These are phyloP conservation scores for Pulveroboletus frians DNA, from an alignment of 768 basidiomycete species.

Conservation along the genomic window DNA sequence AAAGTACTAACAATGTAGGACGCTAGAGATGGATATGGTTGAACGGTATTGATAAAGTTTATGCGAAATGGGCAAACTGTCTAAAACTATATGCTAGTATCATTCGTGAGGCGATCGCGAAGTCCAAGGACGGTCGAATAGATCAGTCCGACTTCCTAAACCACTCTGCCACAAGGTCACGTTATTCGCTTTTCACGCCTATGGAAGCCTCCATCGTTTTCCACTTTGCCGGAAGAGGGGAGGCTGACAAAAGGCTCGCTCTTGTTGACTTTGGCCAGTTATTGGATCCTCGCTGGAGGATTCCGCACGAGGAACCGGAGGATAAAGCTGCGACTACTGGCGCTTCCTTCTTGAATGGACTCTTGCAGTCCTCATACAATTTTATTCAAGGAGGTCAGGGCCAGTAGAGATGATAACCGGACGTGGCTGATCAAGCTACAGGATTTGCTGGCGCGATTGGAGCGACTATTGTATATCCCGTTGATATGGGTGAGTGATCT, in stretches of 20 bases:
- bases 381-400: conserved; percentile 77
- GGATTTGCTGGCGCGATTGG: conserved; percentile 91
- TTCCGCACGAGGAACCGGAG: conserved; percentile 55
- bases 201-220: conserved; percentile 99
- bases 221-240: conserved; percentile 90
- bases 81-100: conserved; percentile 43
- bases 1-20: conserved; percentile 6
- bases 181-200: conserved; percentile 93
- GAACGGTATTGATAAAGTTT: conserved; percentile 52
- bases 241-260: conserved; percentile 63
- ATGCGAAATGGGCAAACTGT: neutral
- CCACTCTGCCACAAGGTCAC: conserved; percentile 76
- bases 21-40: conserved; percentile 88
- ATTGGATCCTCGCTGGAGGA: conserved; percentile 83
- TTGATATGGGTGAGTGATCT: conserved; percentile 71
- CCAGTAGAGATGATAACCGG: neutral
- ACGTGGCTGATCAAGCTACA: conserved; percentile 28
- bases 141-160: conserved; percentile 94
- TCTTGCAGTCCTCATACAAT: conserved; percentile 75
- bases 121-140: conserved; percentile 93
- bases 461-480: conserved; percentile 97
- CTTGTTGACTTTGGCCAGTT: conserved; percentile 90
- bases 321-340: conserved; percentile 26
- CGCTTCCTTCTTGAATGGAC: conserved; percentile 45
- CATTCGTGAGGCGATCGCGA: conserved; percentile 83